phyloP scores from a whole-genome alignment of 345 rosid genomes.

The Ailanthus altissimus region DNA sequence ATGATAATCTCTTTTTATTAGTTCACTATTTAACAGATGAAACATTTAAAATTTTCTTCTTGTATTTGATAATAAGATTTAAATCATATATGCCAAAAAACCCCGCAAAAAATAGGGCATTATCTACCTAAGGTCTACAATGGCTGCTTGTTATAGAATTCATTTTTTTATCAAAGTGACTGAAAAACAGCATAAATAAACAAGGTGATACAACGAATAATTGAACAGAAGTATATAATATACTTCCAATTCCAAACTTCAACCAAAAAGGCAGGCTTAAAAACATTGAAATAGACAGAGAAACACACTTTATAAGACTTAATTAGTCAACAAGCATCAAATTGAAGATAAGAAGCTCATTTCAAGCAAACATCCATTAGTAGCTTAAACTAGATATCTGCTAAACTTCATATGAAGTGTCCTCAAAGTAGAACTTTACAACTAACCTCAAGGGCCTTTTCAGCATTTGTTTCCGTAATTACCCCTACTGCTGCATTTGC shows the following conservation, averaged over 20 bases:
- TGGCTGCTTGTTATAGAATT: neutral
- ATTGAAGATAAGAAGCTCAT: conserved; percentile 1
- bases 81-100: neutral
- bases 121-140: neutral
- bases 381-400: neutral
- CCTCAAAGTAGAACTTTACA: conserved; percentile 20
- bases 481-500: conserved; percentile 99
- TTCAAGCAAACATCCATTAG: neutral
- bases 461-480: conserved; percentile 98
- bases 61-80: neutral
- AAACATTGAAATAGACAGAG: neutral
- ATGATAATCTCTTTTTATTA: neutral
- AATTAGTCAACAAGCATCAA: conserved; percentile 2
- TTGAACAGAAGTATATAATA: neutral
- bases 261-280: neutral
- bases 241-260: neutral
- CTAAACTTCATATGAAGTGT: neutral
- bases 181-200: neutral
- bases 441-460: conserved; percentile 94
- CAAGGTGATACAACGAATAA: neutral
- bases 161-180: neutral
- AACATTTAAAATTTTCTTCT: neutral
- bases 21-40: neutral
- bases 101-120: neutral
- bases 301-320: neutral